phyloP scores from a whole-genome alignment of 2,329 filamentous ascomycete species.

The Cytospora paraplurivora region DNA sequence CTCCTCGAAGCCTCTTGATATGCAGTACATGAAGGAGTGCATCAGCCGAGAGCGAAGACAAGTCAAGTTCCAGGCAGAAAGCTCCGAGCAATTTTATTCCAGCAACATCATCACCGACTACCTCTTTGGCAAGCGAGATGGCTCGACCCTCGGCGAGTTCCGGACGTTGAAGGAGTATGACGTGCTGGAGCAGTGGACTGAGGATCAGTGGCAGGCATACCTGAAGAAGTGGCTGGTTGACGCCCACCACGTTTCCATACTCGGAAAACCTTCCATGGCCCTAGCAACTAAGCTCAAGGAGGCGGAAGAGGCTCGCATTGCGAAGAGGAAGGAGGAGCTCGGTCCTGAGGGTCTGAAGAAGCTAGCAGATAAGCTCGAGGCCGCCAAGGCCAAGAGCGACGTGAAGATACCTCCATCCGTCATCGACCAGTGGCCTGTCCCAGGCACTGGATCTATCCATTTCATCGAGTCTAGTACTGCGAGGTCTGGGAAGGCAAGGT shows the following conservation, averaged over 20 bases:
- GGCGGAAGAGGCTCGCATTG: conserved; percentile 77
- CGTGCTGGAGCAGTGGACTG: conserved; percentile 74
- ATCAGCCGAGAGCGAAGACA: conserved; percentile 79
- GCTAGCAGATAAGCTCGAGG: conserved; percentile 73
- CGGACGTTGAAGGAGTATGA: conserved; percentile 63
- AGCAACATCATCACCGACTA: conserved; percentile 89
- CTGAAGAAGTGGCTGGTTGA: conserved; percentile 83
- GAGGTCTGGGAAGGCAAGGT: conserved; percentile 74
- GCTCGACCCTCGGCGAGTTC: conserved; percentile 69
- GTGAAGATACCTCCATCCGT: conserved; percentile 79
- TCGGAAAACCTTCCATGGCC: conserved; percentile 81
- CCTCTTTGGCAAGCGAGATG: conserved; percentile 84
- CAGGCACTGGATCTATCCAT: conserved; percentile 86
- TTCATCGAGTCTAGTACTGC: conserved; percentile 90
- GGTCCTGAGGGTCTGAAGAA: conserved; percentile 80
- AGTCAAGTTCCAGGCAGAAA: conserved; percentile 81
- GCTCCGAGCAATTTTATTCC: conserved; percentile 77
- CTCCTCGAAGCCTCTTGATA: conserved; percentile 77
- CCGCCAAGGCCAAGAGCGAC: conserved; percentile 87
- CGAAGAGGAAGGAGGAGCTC: conserved; percentile 75
- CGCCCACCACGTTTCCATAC: conserved; percentile 81
- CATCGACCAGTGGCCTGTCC: conserved; percentile 81
- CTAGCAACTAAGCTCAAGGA: conserved; percentile 79
- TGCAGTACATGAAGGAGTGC: conserved; percentile 88
- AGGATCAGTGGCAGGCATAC: conserved; percentile 81